Percentiles rank a stretch among this genome's conserved stretches.
These are phyloP conservation scores for Ophiostoma piceae DNA, from an alignment of 2,329 filamentous ascomycete species.

Conservation along the genomic window DNA sequence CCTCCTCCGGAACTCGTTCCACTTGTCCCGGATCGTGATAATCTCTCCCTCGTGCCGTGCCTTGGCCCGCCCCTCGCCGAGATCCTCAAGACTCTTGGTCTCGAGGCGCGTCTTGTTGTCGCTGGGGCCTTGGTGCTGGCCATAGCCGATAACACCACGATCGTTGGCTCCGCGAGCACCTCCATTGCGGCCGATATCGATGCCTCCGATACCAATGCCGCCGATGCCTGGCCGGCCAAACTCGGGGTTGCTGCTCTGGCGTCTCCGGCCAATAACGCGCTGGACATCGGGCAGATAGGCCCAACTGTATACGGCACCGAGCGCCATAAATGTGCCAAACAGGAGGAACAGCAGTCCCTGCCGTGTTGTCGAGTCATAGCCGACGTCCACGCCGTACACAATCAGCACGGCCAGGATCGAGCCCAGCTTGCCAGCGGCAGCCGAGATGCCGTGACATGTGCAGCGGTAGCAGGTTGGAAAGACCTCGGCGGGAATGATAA, in stretches of 20 bases:
- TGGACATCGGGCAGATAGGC: slow-evolving; percentile 48
- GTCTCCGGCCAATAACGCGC: slow-evolving; percentile 36
- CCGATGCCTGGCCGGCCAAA: not conserved
- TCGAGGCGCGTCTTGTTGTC: slow-evolving; percentile 29
- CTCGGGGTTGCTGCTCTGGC: not conserved
- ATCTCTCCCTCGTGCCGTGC: slow-evolving; percentile 43
- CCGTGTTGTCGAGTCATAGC: slow-evolving; percentile 39
- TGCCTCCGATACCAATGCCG: slow-evolving; percentile 1
- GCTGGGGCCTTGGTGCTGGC: not conserved
- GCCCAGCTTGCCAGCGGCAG: slow-evolving; percentile 55
- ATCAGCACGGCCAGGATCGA: slow-evolving; percentile 49
- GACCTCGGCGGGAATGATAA: slow-evolving; percentile 59
- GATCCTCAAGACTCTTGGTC: slow-evolving; percentile 46
- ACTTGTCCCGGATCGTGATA: slow-evolving; percentile 43
- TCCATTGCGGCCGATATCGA: not conserved
- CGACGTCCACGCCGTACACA: slow-evolving; percentile 46
- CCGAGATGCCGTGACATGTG: slow-evolving; percentile 58
- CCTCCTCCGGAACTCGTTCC: slow-evolving; percentile 37
- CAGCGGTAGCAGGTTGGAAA: slow-evolving; percentile 60
- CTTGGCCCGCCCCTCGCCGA: slow-evolving; percentile 45
- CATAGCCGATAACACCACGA: not conserved
- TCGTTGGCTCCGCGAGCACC: slow-evolving; percentile 11
- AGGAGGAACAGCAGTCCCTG: slow-evolving; percentile 48
- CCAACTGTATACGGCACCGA: slow-evolving; percentile 49
- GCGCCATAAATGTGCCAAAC: slow-evolving; percentile 46